Evolutionary conservation across 176 grass and related monocot species (phyloP).

Genomic region (Olyra latifolia): DNA sequence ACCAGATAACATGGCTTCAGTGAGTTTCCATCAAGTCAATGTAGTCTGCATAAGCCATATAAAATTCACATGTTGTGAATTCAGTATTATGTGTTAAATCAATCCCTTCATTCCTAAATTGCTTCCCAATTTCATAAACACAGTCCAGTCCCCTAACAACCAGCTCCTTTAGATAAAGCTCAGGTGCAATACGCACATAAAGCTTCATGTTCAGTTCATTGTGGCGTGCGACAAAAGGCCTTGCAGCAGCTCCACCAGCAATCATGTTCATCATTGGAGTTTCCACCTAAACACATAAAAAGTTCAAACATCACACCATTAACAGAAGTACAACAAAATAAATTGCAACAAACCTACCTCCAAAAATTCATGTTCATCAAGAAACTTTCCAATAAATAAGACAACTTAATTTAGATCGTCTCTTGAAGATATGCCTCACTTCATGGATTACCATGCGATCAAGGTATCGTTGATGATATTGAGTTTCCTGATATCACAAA

Average conservation of each 20-base stretch:
- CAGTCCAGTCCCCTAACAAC: conserved; percentile 79
- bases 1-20: conserved; percentile 79
- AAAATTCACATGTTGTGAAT: conserved; percentile 90
- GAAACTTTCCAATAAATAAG: conserved; percentile 59
- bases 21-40: conserved; percentile 78
- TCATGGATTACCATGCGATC: conserved; percentile 91
- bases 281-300: conserved; percentile 52
- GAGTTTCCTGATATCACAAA: conserved; percentile 88
- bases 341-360: conserved; percentile 46
- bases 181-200: conserved; percentile 88
- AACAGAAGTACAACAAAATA: not conserved
- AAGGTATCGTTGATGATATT: conserved; percentile 80
- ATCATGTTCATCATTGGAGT: conserved; percentile 92
- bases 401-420: conserved; percentile 63
- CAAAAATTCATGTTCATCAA: conserved; percentile 70
- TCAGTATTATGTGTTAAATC: conserved; percentile 94
- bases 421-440: conserved; percentile 84
- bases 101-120: conserved; percentile 93
- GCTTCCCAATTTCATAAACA: conserved; percentile 93
- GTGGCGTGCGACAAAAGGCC: conserved; percentile 67
- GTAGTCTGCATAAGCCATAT: conserved; percentile 92
- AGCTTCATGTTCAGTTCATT: conserved; percentile 89
- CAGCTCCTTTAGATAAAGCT: conserved; percentile 78
- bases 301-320: not conserved
- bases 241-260: conserved; percentile 78